These are phyloP conservation scores for Bryum argenteum DNA, from an alignment of 225 moss, liverwort and hornwort species.

Conservation along the genomic window DNA sequence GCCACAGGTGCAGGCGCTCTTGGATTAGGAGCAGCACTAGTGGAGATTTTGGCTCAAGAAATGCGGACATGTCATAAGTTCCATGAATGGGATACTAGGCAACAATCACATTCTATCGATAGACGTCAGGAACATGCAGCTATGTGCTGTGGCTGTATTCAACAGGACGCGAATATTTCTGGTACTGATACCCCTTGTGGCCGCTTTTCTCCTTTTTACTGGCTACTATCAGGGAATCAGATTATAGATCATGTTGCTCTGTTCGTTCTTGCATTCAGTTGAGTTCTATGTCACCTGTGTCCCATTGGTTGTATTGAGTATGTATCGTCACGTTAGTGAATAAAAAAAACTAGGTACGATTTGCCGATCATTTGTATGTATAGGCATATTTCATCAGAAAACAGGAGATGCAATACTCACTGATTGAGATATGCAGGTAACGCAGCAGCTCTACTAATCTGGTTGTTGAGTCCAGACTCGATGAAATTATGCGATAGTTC, in stretches of 20 bases:
- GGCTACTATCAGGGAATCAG: slow-evolving; percentile 9
- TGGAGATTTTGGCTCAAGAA: slow-evolving; percentile 55
- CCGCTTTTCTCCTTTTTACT: slow-evolving; percentile 19
- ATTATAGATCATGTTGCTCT: slow-evolving; percentile 6
- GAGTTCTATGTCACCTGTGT: slow-evolving; percentile 1
- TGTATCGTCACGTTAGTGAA: slow-evolving; percentile 16
- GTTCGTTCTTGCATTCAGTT: slow-evolving; percentile 4
- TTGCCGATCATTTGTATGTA: not conserved
- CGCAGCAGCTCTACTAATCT: slow-evolving; percentile 43
- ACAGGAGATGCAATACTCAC: slow-evolving; percentile 12
- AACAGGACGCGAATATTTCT: slow-evolving; percentile 33
- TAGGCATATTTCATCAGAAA: slow-evolving; percentile 9
- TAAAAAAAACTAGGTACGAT: not conserved
- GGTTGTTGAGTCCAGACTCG: slow-evolving; percentile 43
- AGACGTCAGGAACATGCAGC: slow-evolving; percentile 12
- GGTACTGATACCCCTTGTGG: slow-evolving; percentile 32
- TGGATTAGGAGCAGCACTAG: slow-evolving; percentile 45
- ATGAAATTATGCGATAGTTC: slow-evolving; percentile 35
- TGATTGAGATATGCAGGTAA: slow-evolving; percentile 40
- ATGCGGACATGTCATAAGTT: slow-evolving; percentile 34
- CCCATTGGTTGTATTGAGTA: slow-evolving; percentile 9
- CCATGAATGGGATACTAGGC: slow-evolving; percentile 16
- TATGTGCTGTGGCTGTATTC: slow-evolving; percentile 54
- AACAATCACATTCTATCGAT: slow-evolving; percentile 19
- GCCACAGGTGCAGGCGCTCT: slow-evolving; percentile 33